A percentile compares a stretch with the other conserved stretches of the same genome.
Conservation (phyloP, 805 yeast species). For the Scheffersomyces ergatensis region DNA sequence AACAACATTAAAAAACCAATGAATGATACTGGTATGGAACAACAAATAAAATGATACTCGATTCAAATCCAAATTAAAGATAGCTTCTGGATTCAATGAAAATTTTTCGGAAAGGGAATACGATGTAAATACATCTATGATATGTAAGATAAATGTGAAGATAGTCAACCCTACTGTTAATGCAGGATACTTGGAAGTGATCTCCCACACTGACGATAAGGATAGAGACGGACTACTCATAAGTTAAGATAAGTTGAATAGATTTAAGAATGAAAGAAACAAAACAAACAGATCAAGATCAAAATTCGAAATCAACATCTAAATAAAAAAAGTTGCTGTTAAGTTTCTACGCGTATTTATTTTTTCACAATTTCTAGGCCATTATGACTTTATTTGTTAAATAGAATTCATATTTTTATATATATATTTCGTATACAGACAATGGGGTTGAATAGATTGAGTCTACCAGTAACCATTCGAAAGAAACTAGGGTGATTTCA, state of each 20-base stretch:
- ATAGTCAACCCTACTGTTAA: slow-evolving; percentile 59
- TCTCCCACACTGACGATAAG: slow-evolving; percentile 1
- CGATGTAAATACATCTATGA: slow-evolving; percentile 26
- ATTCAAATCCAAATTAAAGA: slow-evolving; percentile 44
- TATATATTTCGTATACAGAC: no score
- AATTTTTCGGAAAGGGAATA: slow-evolving; percentile 31
- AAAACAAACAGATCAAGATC: neutral
- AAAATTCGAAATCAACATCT: neutral
- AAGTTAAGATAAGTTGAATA: no score
- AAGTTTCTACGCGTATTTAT: no score
- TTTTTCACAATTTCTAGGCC: no score
- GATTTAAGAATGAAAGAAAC: slow-evolving; percentile 3
- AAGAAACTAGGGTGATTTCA: no score
- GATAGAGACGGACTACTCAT: neutral
- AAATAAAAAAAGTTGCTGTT: neutral
- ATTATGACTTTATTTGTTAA: no score
- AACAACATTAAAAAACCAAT: slow-evolving; percentile 57
- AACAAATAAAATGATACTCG: slow-evolving; percentile 70
- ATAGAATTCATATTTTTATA: no score
- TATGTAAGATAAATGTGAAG: slow-evolving; percentile 48
- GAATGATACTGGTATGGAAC: slow-evolving; percentile 61
- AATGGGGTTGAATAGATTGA: no score
- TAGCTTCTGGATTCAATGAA: slow-evolving; percentile 54
- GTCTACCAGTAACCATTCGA: no score
- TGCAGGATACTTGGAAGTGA: slow-evolving; percentile 44